phyloP scores from a whole-genome alignment of 371 early-diverging fungal species.

The Saksenaea vasiformis region DNA sequence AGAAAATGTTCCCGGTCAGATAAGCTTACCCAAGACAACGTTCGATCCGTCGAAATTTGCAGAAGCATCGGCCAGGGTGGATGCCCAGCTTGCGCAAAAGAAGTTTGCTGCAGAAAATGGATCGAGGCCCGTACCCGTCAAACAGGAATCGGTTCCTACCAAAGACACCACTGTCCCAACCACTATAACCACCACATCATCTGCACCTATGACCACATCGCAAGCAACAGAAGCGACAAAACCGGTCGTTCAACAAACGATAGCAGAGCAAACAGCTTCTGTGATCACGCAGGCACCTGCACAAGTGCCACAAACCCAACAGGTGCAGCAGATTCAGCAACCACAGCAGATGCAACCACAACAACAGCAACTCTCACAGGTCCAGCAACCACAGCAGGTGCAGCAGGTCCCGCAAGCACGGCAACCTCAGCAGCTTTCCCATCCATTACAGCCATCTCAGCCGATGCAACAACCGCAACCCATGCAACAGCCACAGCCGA shows the following conservation, averaged over 20 bases:
- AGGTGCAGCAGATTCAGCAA: slow-evolving; percentile 5
- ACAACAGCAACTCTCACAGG: slow-evolving; percentile 11
- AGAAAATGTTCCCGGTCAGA: slow-evolving; percentile 44
- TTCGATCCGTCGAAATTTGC: slow-evolving; percentile 43
- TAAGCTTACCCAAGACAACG: slow-evolving; percentile 38
- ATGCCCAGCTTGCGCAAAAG: slow-evolving; percentile 26
- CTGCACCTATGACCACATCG: neutral
- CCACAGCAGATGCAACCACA: slow-evolving; percentile 16
- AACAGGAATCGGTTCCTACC: slow-evolving; percentile 5
- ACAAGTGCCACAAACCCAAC: slow-evolving; percentile 12
- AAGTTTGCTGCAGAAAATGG: slow-evolving; percentile 13
- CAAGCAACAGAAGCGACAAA: neutral
- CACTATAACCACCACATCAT: slow-evolving; percentile 10
- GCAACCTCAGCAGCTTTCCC: neutral
- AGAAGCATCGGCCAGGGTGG: slow-evolving; percentile 22
- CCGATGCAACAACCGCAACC: slow-evolving; percentile 14
- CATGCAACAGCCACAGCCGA: slow-evolving; percentile 20
- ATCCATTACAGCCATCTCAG: slow-evolving; percentile 19
- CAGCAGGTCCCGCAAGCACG: neutral
- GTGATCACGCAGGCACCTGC: neutral
- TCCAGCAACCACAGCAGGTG: slow-evolving; percentile 14
- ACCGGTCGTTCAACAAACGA: slow-evolving; percentile 2
- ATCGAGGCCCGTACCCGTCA: neutral
- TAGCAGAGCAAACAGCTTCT: neutral
- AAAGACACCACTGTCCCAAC: slow-evolving; percentile 3